Conservation (phyloP, 768 basidiomycete species). For the Panus rudis region DNA sequence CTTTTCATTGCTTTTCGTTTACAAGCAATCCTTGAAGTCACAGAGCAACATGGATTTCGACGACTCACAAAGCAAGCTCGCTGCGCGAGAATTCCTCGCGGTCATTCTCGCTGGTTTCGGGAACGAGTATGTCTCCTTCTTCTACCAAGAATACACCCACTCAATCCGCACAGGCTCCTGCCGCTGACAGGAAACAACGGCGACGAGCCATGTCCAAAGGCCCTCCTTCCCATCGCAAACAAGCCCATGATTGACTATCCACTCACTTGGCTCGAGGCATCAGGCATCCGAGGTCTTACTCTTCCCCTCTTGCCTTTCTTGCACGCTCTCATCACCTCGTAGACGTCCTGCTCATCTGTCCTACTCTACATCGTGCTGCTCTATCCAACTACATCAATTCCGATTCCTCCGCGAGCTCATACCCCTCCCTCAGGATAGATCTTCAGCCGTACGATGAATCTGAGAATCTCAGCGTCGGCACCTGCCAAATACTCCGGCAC, state of each 20-base stretch:
- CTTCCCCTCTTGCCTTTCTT: conserved; percentile 4
- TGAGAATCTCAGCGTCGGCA: conserved; percentile 57
- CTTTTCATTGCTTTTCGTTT: no score
- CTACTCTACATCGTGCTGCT: conserved; percentile 62
- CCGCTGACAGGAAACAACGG: conserved; percentile 72
- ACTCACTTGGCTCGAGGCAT: conserved; percentile 80
- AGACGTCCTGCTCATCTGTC: conserved; percentile 89
- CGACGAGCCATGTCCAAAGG: conserved; percentile 79
- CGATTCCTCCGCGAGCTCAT: conserved; percentile 50
- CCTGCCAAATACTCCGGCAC: conserved; percentile 68
- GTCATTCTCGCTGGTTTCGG: conserved; percentile 89
- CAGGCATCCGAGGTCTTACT: conserved; percentile 70
- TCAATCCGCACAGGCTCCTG: conserved; percentile 41
- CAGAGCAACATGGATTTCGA: conserved; percentile 56
- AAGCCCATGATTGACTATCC: conserved; percentile 81
- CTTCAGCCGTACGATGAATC: conserved; percentile 78
- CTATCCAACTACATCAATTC: conserved; percentile 85
- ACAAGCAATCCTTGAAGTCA: background rate
- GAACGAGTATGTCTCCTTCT: conserved; percentile 59
- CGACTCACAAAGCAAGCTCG: conserved; percentile 40
- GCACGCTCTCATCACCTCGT: conserved; percentile 6
- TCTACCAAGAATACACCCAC: conserved; percentile 13
- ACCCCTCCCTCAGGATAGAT: conserved; percentile 64
- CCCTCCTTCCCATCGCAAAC: conserved; percentile 82
- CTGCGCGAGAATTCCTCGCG: conserved; percentile 76